A percentile compares a stretch with the other conserved stretches of the same genome.
Conservation (phyloP, 108 stramenopile genomes). For the Fragilaria radians region DNA sequence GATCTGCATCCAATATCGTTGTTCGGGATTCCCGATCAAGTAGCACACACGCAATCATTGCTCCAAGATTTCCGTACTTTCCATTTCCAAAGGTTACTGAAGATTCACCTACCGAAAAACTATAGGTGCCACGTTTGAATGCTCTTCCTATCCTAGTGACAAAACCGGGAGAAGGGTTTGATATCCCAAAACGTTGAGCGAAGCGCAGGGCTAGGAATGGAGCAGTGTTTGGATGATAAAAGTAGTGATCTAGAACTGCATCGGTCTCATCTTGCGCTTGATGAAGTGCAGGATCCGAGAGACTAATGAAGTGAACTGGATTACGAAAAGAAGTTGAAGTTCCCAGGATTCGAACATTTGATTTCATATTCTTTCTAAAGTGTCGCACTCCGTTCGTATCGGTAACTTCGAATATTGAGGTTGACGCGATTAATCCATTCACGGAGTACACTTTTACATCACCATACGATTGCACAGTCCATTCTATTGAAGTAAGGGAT, state of each 20-base stretch:
- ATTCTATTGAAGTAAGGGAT: constrained; percentile 6
- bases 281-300: constrained; percentile 29
- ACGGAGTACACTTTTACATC: constrained; percentile 23
- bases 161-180: constrained; percentile 64
- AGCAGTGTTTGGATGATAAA: constrained; percentile 42
- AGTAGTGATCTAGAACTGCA: constrained; percentile 45
- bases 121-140: constrained; percentile 45
- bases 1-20: constrained; percentile 37
- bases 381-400: constrained; percentile 27
- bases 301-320: constrained; percentile 45
- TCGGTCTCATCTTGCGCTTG: constrained; percentile 67
- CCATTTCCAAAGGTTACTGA: constrained; percentile 31
- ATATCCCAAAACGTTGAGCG: constrained; percentile 56
- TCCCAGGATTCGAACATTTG: constrained; percentile 32
- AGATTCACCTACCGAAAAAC: constrained; percentile 2
- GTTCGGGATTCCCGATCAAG: constrained; percentile 53
- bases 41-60: constrained; percentile 44
- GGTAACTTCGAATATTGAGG: constrained; percentile 40
- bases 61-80: constrained; percentile 48
- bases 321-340: constrained; percentile 47
- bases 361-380: constrained; percentile 40
- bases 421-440: constrained; percentile 6
- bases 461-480: not conserved
- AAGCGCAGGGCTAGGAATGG: constrained; percentile 52
- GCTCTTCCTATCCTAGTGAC: constrained; percentile 32